Evolutionary conservation across 1,139 yeast species (phyloP).

Genomic region (Barnettozyma hawaiiensis): DNA sequence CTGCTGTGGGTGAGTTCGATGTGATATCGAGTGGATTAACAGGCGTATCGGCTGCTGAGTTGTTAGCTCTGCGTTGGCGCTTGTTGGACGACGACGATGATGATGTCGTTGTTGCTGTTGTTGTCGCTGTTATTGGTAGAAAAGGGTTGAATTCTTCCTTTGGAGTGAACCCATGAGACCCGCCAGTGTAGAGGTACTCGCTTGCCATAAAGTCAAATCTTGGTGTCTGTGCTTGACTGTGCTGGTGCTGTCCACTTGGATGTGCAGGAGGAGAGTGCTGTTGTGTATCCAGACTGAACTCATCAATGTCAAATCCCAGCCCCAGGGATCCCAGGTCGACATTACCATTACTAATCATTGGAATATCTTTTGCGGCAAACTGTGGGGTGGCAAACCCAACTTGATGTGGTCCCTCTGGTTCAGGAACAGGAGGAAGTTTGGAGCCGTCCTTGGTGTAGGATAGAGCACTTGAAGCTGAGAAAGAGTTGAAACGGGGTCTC

Average conservation of each 20-base stretch:
- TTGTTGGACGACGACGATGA: too few relatives aligned
- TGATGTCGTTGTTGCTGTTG: too few relatives aligned
- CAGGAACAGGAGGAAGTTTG: slow-evolving; percentile 14
- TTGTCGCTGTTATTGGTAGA: neutral
- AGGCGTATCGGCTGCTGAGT: slow-evolving; percentile 9
- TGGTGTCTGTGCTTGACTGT: neutral
- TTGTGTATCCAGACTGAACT: slow-evolving; percentile 26
- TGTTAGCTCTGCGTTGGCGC: slow-evolving; percentile 2
- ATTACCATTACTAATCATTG: slow-evolving; percentile 34
- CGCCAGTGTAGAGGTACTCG: slow-evolving; percentile 3
- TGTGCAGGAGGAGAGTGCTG: too few relatives aligned
- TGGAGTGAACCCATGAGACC: slow-evolving; percentile 2
- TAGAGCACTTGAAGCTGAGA: slow-evolving; percentile 70
- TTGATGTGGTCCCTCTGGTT: slow-evolving; percentile 50
- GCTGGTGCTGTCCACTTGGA: too few relatives aligned
- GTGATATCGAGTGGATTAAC: slow-evolving; percentile 35
- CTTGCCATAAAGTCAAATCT: neutral
- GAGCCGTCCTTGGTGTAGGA: slow-evolving; percentile 46
- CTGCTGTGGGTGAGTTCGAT: slow-evolving; percentile 12
- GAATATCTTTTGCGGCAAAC: slow-evolving; percentile 37
- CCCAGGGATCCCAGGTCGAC: slow-evolving; percentile 36
- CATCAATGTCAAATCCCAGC: slow-evolving; percentile 29
- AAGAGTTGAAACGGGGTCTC: slow-evolving; percentile 62
- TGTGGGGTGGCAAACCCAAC: slow-evolving; percentile 83
- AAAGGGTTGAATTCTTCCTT: slow-evolving; percentile 4